A percentile compares a stretch with the other conserved stretches of the same genome.
Conservation (phyloP, 177 flowering plant genomes). For the Telopea speciosissima region DNA sequence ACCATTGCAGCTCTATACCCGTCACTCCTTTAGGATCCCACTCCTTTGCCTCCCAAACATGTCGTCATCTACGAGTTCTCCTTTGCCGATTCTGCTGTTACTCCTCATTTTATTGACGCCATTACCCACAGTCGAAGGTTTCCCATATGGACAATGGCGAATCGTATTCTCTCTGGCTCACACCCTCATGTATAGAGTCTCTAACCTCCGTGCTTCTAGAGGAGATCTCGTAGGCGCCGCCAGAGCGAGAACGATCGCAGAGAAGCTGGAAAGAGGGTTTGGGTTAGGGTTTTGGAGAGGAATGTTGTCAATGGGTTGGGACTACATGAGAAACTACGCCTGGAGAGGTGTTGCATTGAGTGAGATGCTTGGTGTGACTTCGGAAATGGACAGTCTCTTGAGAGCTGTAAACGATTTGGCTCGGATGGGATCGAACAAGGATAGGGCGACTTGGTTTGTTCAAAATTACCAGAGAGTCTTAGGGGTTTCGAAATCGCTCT, state of each 20-base stretch:
- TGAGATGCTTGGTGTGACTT: slow-evolving; percentile 29
- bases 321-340: slow-evolving; percentile 48
- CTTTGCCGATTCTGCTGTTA: slow-evolving; percentile 1
- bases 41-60: no score
- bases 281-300: slow-evolving; percentile 26
- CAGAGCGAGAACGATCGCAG: slow-evolving; percentile 39
- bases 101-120: slow-evolving; percentile 2
- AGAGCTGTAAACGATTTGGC: slow-evolving; percentile 31
- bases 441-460: slow-evolving; percentile 35
- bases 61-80: no score
- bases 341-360: slow-evolving; percentile 35
- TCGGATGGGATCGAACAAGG: slow-evolving; percentile 33
- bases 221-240: slow-evolving; percentile 44
- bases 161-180: slow-evolving; percentile 46
- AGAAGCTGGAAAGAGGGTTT: slow-evolving; percentile 33
- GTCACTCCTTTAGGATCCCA: no score
- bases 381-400: slow-evolving; percentile 44
- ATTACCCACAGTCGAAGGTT: neutral
- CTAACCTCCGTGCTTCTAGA: slow-evolving; percentile 46
- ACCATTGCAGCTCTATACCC: no score
- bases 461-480: slow-evolving; percentile 37
- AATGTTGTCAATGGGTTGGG: slow-evolving; percentile 47
- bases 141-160: slow-evolving; percentile 23
- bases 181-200: slow-evolving; percentile 53
- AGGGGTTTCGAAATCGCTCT: slow-evolving; percentile 30